phyloP scores from a whole-genome alignment of 371 early-diverging fungal species.

The Mortierella sp. region DNA sequence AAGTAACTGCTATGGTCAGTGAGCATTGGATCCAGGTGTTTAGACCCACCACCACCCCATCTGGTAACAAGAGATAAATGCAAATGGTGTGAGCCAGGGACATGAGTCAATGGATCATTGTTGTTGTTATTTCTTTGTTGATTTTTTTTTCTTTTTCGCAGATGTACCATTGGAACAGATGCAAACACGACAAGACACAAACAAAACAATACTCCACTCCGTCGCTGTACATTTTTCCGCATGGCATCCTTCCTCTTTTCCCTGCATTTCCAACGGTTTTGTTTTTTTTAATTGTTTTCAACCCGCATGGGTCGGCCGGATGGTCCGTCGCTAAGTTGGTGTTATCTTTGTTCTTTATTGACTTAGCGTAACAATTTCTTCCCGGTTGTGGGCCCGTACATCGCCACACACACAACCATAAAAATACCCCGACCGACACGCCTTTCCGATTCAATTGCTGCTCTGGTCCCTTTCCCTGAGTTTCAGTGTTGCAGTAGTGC shows the following conservation, averaged over 20 bases:
- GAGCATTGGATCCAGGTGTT: neutral
- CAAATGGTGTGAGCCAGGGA: neutral
- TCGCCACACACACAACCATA: neutral
- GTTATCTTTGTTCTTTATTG: neutral
- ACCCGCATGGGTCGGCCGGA: neutral
- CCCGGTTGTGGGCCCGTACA: neutral
- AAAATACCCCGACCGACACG: neutral
- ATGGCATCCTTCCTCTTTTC: neutral
- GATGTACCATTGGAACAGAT: slow-evolving; percentile 9
- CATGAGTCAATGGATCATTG: neutral
- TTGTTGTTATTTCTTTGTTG: neutral
- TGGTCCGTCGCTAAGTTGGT: neutral
- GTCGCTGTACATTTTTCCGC: neutral
- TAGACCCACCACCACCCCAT: neutral
- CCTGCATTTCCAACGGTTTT: slow-evolving; percentile 7
- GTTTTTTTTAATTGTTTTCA: neutral
- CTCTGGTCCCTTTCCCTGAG: too few relatives aligned
- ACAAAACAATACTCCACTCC: neutral
- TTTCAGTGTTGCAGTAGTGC: too few relatives aligned
- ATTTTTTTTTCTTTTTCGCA: neutral
- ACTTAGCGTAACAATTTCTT: neutral
- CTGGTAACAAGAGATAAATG: neutral
- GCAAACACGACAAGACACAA: neutral
- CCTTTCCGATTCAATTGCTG: neutral
- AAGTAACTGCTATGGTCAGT: too few relatives aligned